Evolutionary conservation across 768 basidiomycete species (phyloP), one percentile per base, ranked within the genome.

Genomic region (Leccinum arenicola): DNA sequence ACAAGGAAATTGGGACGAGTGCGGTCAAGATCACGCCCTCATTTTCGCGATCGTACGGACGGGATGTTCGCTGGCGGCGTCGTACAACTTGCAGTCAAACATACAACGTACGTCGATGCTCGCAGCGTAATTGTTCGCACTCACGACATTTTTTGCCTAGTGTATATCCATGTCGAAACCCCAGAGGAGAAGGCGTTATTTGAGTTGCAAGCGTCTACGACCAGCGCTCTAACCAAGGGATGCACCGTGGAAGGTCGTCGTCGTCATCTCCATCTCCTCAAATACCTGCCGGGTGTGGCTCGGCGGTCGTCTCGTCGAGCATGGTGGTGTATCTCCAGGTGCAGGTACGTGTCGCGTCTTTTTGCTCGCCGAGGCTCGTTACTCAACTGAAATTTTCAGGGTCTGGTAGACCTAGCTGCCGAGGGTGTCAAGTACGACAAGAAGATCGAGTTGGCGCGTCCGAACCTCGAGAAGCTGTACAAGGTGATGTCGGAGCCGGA

Each of bases 401-500:
- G 95, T 25, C 85, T 95, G 45, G 87, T 99, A n/a, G 89, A 98
- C 74, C 76, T 95, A 10, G 87, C 93, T 50, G 84, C 83, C 2
- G 96, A 98, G 75, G 89, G 97, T 49, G 77, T 82, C 43, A 98
- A 95, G 74, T 90, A 6, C 27, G 27, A 27, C 4, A 23, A 23
- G 27, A 25, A 27, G 27, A 27, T 27, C 27, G 27, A 27, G 23
- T 23, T 23, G 23, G 23, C 23, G 23, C 23, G 23, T 23, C 27
- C 6, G 27, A 27, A 27, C 27, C 27, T 27, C 27, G 27, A 27
- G 27, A 27, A 27, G 4, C 6, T 27, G 6, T 27, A 27, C 27
- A 27, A 27, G 23, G 27, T 7, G 27, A 27, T 27, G 27, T 27
- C 27, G 27, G 5, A 27, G 27, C 4, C 27, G 27, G 27, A 27